A percentile compares a stretch with the other conserved stretches of the same genome.
phyloP scores from a whole-genome alignment of 2,329 filamentous ascomycete species.

The Plectosphaerella sp. region DNA sequence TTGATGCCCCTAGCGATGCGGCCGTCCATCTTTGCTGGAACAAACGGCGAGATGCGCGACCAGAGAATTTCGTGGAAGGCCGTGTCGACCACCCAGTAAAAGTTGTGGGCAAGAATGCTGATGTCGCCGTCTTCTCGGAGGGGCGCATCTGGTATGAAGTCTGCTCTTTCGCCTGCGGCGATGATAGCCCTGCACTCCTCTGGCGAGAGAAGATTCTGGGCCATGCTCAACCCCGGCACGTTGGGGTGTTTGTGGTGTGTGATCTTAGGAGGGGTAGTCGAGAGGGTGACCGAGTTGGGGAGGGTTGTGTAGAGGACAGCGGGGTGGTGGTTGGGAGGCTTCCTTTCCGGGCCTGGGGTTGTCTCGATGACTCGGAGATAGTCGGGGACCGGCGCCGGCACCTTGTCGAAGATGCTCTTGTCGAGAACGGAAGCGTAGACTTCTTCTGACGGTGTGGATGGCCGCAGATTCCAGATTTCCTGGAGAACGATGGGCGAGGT shows the following conservation, averaged over 20 bases:
- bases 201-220: constrained; percentile 54
- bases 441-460: constrained; percentile 31
- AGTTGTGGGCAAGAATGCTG: constrained; percentile 67
- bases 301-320: constrained; percentile 60
- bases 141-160: constrained; percentile 64
- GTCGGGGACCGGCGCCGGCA: constrained; percentile 28
- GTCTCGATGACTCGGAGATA: constrained; percentile 57
- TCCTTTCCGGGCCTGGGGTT: constrained; percentile 54
- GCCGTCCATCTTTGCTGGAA: constrained; percentile 51
- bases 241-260: constrained; percentile 55
- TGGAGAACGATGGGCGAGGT: constrained; percentile 47
- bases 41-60: constrained; percentile 53
- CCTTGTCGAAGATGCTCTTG: constrained; percentile 43
- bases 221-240: constrained; percentile 57
- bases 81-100: constrained; percentile 66
- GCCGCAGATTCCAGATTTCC: constrained; percentile 55
- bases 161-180: constrained; percentile 59
- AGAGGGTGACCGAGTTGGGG: constrained; percentile 51
- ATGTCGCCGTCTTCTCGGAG: constrained; percentile 60
- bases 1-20: constrained; percentile 60
- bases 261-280: constrained; percentile 37
- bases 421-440: constrained; percentile 57
- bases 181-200: constrained; percentile 64
- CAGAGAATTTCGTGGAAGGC: constrained; percentile 61
- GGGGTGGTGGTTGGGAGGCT: constrained; percentile 63